These are phyloP conservation scores for Eucalyptus curtisii DNA, from an alignment of 345 rosid species.

Conservation along the genomic window DNA sequence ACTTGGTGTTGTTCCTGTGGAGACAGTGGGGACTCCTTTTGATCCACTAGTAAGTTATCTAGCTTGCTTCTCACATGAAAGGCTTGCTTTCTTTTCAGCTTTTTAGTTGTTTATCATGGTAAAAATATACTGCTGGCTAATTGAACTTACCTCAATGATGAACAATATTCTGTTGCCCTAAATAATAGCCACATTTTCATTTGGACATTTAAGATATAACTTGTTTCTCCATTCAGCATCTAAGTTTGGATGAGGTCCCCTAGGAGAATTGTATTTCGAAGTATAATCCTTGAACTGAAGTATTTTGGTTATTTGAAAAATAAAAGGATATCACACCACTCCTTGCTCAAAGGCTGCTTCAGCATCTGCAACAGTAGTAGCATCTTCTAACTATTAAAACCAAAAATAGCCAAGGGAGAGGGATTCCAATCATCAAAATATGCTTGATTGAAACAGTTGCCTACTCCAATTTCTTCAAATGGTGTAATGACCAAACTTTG, in stretches of 20 bases:
- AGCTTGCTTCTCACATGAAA: not conserved
- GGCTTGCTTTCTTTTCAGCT: not conserved
- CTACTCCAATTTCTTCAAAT: not conserved
- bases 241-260: not conserved
- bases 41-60: constrained; percentile 83
- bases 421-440: not conserved
- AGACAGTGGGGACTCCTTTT: constrained; percentile 71
- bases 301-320: not conserved
- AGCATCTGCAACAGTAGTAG: not conserved
- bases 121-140: not conserved
- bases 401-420: not conserved
- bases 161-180: not conserved
- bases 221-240: not conserved
- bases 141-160: not conserved
- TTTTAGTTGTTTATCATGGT: not conserved
- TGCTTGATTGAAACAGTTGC: not conserved
- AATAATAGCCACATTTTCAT: not conserved
- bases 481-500: constrained; percentile 7
- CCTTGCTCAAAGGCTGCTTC: not conserved
- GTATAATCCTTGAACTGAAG: not conserved
- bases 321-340: not conserved
- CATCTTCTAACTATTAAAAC: not conserved
- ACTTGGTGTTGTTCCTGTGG: constrained; percentile 76
- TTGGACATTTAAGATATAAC: not conserved
- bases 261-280: not conserved